Conservation (phyloP, 495 filamentous ascomycete species). For the Lindgomyces ingoldianus region DNA sequence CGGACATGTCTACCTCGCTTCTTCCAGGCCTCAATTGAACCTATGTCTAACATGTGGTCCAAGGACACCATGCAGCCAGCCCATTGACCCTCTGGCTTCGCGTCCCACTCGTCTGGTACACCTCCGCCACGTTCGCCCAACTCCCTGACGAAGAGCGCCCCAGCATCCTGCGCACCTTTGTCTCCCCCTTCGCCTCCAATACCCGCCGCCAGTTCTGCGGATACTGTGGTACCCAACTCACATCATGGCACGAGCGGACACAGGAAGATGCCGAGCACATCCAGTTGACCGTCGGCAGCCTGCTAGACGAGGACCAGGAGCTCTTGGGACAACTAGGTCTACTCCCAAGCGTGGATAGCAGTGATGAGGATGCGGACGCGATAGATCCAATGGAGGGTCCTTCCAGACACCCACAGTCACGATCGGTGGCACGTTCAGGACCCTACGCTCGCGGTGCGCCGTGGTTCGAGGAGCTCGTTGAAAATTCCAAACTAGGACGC, state of each 20-base stretch:
- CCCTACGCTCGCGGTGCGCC: conserved; percentile 59
- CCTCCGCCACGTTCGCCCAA: conserved; percentile 67
- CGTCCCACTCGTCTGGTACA: conserved; percentile 75
- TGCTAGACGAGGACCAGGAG: conserved; percentile 64
- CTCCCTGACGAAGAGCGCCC: conserved; percentile 74
- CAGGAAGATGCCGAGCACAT: conserved; percentile 70
- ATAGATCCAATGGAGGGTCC: not conserved
- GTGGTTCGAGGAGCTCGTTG: conserved; percentile 81
- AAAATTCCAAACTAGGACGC: conserved; percentile 68
- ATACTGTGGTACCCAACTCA: conserved; percentile 81
- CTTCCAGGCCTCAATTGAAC: not conserved
- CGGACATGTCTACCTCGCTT: not conserved
- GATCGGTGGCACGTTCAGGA: conserved; percentile 37
- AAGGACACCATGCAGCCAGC: conserved; percentile 67
- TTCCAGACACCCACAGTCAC: conserved; percentile 39
- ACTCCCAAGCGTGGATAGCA: conserved; percentile 29
- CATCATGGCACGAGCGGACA: conserved; percentile 75
- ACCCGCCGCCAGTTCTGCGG: conserved; percentile 80
- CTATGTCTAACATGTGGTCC: not conserved
- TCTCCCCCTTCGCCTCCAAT: conserved; percentile 53
- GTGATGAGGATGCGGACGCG: conserved; percentile 26
- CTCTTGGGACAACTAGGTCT: conserved; percentile 65
- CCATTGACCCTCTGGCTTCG: conserved; percentile 77
- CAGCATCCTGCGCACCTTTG: conserved; percentile 71
- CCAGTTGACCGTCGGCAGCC: conserved; percentile 69